Conservation (phyloP, 306 rosid genomes). For the Cucumis melo region DNA sequence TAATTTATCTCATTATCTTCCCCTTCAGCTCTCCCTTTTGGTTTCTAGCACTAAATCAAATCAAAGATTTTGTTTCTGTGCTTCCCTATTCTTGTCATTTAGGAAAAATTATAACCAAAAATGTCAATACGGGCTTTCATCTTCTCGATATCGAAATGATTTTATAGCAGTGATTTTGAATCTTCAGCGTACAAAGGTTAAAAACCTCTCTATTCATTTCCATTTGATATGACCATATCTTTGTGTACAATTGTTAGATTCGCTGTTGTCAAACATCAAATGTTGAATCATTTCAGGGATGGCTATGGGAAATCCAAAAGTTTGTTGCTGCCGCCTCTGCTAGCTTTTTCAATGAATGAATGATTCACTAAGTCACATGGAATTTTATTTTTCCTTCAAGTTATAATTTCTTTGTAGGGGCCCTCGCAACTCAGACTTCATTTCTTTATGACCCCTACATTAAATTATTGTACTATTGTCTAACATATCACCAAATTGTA, state of each 20-base stretch:
- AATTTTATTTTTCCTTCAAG: neutral
- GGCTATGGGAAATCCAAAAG: constrained; percentile 4
- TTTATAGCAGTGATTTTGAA: neutral
- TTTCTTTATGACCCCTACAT: neutral
- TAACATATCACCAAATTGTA: neutral
- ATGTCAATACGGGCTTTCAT: neutral
- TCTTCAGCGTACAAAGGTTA: neutral
- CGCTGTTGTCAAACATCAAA: neutral
- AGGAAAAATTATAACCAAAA: neutral
- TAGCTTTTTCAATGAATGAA: neutral
- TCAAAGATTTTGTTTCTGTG: neutral
- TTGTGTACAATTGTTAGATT: constrained; percentile 4
- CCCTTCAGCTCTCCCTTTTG: neutral
- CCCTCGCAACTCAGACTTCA: neutral
- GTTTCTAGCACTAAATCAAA: neutral
- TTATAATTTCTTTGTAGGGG: constrained; percentile 6
- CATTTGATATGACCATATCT: neutral
- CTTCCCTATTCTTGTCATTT: neutral
- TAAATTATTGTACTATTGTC: constrained; percentile 3
- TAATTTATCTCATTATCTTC: neutral
- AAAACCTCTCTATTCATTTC: neutral
- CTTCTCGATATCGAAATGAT: neutral
- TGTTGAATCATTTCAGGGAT: neutral
- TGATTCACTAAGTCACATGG: neutral
- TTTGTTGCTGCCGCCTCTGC: neutral